These are phyloP conservation scores for Acmispon strigosus DNA, from an alignment of 306 rosid genomes.

Conservation along the genomic window DNA sequence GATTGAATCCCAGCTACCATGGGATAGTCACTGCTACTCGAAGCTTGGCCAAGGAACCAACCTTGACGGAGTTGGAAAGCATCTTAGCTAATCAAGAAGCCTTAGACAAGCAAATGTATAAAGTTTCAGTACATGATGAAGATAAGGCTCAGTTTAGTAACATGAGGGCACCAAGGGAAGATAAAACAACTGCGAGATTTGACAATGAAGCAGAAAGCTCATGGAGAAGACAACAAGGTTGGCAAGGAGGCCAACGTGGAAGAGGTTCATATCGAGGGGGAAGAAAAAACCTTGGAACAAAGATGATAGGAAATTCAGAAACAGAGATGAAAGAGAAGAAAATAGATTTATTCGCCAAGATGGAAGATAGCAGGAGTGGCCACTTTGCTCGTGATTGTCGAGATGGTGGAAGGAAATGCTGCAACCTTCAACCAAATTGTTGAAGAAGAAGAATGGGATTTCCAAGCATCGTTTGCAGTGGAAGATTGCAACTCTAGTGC, in stretches of 20 bases:
- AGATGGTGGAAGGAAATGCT: neutral
- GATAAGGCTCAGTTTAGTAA: neutral
- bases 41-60: no score
- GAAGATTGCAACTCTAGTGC: no score
- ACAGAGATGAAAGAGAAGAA: neutral
- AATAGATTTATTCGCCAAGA: neutral
- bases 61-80: no score
- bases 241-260: neutral
- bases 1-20: no score
- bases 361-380: neutral
- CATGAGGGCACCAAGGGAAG: neutral
- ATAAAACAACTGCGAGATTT: neutral
- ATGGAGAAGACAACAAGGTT: neutral
- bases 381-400: neutral
- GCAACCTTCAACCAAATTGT: neutral
- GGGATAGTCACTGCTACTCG: no score
- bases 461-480: neutral
- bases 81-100: no score
- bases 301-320: neutral
- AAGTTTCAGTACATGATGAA: no score
- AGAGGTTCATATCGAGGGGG: neutral
- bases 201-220: neutral
- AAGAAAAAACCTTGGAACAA: neutral
- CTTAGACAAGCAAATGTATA: no score
- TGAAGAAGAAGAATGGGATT: neutral